A percentile compares a stretch with the other conserved stretches of the same genome.
phyloP scores from a whole-genome alignment of 2,329 filamentous ascomycete species.

The Diaporthe humulicola region DNA sequence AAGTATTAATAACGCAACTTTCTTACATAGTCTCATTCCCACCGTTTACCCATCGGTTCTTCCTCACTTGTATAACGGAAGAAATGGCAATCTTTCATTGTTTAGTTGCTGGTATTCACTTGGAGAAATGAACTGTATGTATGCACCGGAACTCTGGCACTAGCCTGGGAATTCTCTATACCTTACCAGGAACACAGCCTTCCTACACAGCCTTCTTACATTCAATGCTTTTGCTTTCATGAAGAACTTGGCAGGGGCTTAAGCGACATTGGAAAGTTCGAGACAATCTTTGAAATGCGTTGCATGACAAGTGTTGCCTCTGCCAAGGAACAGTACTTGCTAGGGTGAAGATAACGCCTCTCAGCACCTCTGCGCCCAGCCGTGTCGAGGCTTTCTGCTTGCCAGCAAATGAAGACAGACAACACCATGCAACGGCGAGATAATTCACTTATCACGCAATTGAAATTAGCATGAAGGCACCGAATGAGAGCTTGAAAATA shows the following conservation, averaged over 20 bases:
- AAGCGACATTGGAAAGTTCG: not conserved
- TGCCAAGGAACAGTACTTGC: not conserved
- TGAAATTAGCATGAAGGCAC: not conserved
- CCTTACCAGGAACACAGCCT: too few relatives aligned
- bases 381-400: not conserved
- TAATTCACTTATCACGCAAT: not conserved
- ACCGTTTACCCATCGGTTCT: too few relatives aligned
- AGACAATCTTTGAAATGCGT: not conserved
- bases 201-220: not conserved
- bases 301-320: not conserved
- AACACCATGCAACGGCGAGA: not conserved
- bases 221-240: not conserved
- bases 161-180: not conserved
- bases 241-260: constrained; percentile 11
- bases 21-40: too few relatives aligned
- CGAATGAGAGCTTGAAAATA: not conserved
- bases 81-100: not conserved
- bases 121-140: not conserved
- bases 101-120: not conserved
- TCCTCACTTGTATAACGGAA: too few relatives aligned
- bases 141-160: not conserved
- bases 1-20: too few relatives aligned
- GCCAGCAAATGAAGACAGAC: not conserved
- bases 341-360: not conserved
- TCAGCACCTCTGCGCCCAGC: not conserved